Evolutionary conservation across 1,284 basidiomycete genomes (phyloP), one percentile per base, ranked within the genome.

Genomic region (Tetrapyrgos nigripes): DNA sequence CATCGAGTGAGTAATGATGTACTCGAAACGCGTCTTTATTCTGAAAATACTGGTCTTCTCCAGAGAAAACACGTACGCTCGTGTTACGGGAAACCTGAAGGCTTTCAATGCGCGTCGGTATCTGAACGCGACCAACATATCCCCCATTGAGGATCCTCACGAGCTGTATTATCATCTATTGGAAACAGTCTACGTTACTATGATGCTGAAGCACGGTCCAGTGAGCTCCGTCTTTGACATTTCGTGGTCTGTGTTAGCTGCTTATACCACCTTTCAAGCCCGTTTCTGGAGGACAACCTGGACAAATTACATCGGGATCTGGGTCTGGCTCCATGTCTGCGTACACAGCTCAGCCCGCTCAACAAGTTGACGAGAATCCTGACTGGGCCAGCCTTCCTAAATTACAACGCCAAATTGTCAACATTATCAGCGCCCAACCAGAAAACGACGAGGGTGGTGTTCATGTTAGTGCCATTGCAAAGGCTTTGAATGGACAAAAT

Each of bases 81-180:
- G 93, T n/a, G 86, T 97, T 24, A 85, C 93, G 35, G 97, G 97
- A n/a, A 83, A 82, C n/a, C 76, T 98, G 64, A 98, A 98, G 74
- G 83, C 82, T 6, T 98, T 97, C 73, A 86, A 87, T 44, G 87
- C 83, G 66, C 96, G 94, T 74, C 83, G 88, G 67, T 93, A 93
- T 70, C 83, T 98, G 68, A 92, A 91, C 57, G 88, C 91, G 6
- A 86, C 82, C 35, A 84, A 89, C 64, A 85, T 98, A 63, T 86
- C 90, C 27, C 78, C 79, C 4, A 76, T 92, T 43, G 83, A 78
- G 28, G 91, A 97, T 70, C 79, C 82, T 40, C 87, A 94, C 72
- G 96, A 99, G 73, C 76, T 94, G 44, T 88, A 88, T 67, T 96
- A 93, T 74, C 96, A 98, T 70, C 72, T 81, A 45, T 65, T 86